Evolutionary conservation across 257 asterid species (phyloP).

Genomic region (Solanum appendiculatum): DNA sequence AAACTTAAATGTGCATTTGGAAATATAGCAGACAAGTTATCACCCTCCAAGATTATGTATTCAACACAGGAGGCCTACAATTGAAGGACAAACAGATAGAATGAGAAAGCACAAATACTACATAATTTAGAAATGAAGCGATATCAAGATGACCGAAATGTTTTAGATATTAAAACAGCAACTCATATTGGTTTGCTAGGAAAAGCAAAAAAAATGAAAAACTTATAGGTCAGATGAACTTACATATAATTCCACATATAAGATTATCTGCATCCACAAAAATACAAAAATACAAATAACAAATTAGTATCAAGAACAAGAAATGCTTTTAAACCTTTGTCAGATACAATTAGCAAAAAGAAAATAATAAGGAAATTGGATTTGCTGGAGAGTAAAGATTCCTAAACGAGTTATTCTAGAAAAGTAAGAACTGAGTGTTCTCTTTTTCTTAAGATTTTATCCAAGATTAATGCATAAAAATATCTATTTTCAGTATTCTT

Average conservation of each 20-base stretch:
- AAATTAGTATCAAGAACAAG: slow-evolving; percentile 7
- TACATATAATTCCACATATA: slow-evolving; percentile 90
- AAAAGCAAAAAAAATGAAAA: background rate
- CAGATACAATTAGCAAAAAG: background rate
- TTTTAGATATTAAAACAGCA: background rate
- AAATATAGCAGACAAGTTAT: slow-evolving; percentile 74
- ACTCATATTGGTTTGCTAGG: background rate
- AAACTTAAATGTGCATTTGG: slow-evolving; percentile 68
- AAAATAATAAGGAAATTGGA: background rate
- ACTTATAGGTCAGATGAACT: slow-evolving; percentile 27
- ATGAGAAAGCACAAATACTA: background rate
- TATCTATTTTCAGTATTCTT: background rate
- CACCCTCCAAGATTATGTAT: slow-evolving; percentile 83
- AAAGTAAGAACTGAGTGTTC: background rate
- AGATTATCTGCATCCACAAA: slow-evolving; percentile 58
- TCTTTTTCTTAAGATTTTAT: background rate
- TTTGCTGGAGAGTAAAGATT: background rate
- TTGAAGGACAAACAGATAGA: background rate
- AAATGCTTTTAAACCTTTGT: background rate
- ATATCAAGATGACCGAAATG: background rate
- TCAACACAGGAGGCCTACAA: slow-evolving; percentile 89
- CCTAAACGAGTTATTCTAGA: background rate
- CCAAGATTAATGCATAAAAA: background rate
- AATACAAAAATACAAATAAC: slow-evolving; percentile 3
- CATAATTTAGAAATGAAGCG: background rate